Evolutionary conservation across 345 rosid species (phyloP), one percentile per base, ranked within the genome.

Genomic region (Lumnitzera racemosa): DNA sequence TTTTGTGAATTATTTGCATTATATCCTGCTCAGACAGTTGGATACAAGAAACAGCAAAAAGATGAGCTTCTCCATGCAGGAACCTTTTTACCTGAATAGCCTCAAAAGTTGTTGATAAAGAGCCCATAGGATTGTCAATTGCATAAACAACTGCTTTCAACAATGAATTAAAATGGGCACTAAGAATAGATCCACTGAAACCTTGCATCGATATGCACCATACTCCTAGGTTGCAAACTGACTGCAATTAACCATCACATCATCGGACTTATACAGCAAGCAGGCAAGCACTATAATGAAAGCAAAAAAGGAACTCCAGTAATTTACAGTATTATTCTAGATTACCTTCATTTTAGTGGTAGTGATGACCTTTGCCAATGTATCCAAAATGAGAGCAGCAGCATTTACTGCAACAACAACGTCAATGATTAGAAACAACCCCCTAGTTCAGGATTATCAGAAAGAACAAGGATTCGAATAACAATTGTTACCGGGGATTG

Each of bases 171-270:
- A 81, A 82, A 67, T 67, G 69, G 56, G 57, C 58, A 67, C 63
- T 64, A 16, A 79, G 47, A 55, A 70, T 20, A 12, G 64, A 51
- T 2, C 59, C 74, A 53, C 75, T 49, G 16, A 84, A 70, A 68
- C 80, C 80, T 78, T 84, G 85, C 62, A 81, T 78, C 11, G 90
- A 76, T 68, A 76, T 67, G 59, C 85, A 84, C 87, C 90, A 81
- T 47, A 74, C 64, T 1, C 87, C 83, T 49, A 80, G 61, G 62
- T 80, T 80, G 63, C 87, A 81, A 36, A 79, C 67, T 1, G 81
- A 59, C 83, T 84, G 79, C 55, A 50, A 14, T n/a, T 9, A 36
- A 36, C 43, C 43, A 36, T 36, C 43, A 36, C 43, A 36, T 36
- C 43, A 36, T 36, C 6, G 7, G 43, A 36, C 43, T 36, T 36